Evolutionary conservation across 257 asterid genomes (phyloP), one percentile per base, ranked within the genome.

Genomic region (Solanum peruvianum): DNA sequence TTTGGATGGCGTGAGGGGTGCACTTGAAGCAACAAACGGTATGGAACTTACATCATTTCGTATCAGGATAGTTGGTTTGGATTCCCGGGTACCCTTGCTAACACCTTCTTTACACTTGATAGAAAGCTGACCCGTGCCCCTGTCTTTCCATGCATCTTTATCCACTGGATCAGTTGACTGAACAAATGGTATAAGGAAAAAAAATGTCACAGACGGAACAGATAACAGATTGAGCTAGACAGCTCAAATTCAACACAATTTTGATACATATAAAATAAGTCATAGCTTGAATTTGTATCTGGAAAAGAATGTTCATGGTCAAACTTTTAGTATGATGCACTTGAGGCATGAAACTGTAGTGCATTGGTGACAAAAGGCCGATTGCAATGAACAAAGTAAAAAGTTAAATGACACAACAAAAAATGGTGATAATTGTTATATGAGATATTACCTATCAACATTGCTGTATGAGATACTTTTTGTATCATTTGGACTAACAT

Each of bases 61-160:
- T 58, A 97, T 91, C 85, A 97, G 80, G 89, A 97, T 91, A 87
- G 95, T 92, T 47, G 99, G 99, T 88, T 94, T 97, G 62, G 99
- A 96, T 90, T 97, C 99, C 85, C 89, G 94, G 89, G 95, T 91
- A 85, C 98, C 98, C 95, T 96, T 96, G 88, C 88, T 88, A 31
- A 90, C 44, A 62, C 98, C 99, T 91, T 97, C 98, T 86, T 91
- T 94, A 94, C 99, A 97, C 92, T 92, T 97, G 90, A 97, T 94
- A 85, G 89, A 91, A 87, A 97, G 98, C 85, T 93, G 95, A 76
- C 99, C 99, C 70, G 91, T 89, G 88, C 99, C 99, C 91, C 90
- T 97, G 89, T 97, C 98, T 91, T 94, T 97, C 99, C 99, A 97
- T 44, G 91, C 91, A 90, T 90, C 94, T 89, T 92, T 94, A 88